Base-by-base conservation (phyloP, 1,139 yeast genomes). In the Debaryomyces psychrophilus region DNA sequence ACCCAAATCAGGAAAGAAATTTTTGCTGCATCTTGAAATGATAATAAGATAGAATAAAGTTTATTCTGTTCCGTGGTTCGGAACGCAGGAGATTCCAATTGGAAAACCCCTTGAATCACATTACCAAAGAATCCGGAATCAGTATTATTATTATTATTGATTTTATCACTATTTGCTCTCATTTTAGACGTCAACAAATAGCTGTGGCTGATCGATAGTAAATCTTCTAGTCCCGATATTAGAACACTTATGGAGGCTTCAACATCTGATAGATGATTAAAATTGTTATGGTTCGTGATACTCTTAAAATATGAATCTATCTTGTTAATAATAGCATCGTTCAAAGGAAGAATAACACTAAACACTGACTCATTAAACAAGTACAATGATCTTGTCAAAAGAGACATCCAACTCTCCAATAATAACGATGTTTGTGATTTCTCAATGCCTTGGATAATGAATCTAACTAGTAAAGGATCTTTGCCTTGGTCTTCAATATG, bases 91-190 rank as follows among this genome's bases (percentile, higher is more conserved):
- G 88, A 76, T 54, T 90, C 97, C 8, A 87, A 81, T 49, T 84
- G 87, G 59, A 92, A 89, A 0, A 90, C 97, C 2, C 96, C 96
- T 52, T 88, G 90, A 42, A 87, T 85, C 9, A 88, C 92, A 48
- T 81, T 82, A 0, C 90, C 90, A 51, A 87, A 79, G 59, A 87
- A 86, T 0, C 87, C 85, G 5, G 76, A 59, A 20, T 76, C 78
- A n/a, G 50, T 45, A 11, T 31, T 43, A 17, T 44, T 43, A 20
- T 31, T 43, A 17, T 44, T 43, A 29, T 49, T 46, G 2, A 51
- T 48, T 29, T 51, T 53, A 22, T 63, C 62, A 8, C 53, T 56
- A 25, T 50, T 57, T 34, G 48, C 44, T 28, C 54, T 59, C 35
- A 67, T 50, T 59, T 73, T 60, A 47, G 75, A 66, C 2, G 73